Percentiles rank a stretch among this genome's conserved stretches.
phyloP scores from a whole-genome alignment of 2,329 filamentous ascomycete genomes.

The Thelonectria blattea region DNA sequence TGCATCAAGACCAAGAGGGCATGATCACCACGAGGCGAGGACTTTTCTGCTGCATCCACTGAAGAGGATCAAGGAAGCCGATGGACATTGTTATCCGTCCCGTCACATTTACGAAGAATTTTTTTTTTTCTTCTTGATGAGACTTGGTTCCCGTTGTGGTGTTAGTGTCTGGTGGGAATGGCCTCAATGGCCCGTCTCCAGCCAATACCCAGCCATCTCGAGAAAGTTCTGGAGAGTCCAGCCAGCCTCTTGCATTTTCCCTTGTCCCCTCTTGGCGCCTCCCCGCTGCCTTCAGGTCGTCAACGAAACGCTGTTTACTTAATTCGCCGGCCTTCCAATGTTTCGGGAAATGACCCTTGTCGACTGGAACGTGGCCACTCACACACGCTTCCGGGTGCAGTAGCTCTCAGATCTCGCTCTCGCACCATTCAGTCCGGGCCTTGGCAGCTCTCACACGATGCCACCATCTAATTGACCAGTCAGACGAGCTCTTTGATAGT shows the following conservation, averaged over 20 bases:
- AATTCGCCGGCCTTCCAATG: neutral
- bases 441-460: conserved; percentile 2
- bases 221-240: conserved; percentile 4
- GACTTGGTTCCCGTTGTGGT: no score
- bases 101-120: neutral
- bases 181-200: conserved; percentile 2
- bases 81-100: neutral
- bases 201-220: conserved; percentile 14
- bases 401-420: neutral
- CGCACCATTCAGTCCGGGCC: conserved; percentile 2
- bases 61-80: neutral
- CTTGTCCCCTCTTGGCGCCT: conserved; percentile 4
- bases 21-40: conserved; percentile 6
- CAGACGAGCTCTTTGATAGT: conserved; percentile 3
- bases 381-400: no score
- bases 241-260: conserved; percentile 21
- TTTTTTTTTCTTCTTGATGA: neutral
- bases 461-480: conserved; percentile 8
- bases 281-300: neutral
- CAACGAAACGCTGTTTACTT: neutral
- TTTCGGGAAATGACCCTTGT: no score
- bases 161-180: neutral
- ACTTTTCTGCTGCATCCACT: conserved; percentile 5
- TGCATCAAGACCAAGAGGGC: conserved; percentile 6
- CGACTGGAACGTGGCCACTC: neutral